These are phyloP conservation scores for Hypoxylon lienhwacheense DNA, from an alignment of 495 filamentous ascomycete species.

Conservation along the genomic window DNA sequence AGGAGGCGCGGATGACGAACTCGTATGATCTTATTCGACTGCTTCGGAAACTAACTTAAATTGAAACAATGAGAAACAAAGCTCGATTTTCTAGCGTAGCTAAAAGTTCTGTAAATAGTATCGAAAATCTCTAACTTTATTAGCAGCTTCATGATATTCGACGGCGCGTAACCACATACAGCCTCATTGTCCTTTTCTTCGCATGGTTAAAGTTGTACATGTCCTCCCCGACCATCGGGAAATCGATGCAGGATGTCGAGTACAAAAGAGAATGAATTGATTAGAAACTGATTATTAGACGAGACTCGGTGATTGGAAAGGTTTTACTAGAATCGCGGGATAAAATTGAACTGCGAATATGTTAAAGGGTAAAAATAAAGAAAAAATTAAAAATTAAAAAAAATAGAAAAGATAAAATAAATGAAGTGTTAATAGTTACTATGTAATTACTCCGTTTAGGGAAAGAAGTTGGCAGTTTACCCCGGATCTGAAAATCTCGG, in stretches of 20 bases:
- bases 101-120: not conserved
- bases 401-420: not conserved
- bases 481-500: constrained; percentile 31
- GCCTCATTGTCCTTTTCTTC: constrained; percentile 17
- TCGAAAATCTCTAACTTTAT: not conserved
- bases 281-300: not conserved
- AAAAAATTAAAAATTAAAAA: not conserved
- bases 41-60: no score
- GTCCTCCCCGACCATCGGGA: constrained; percentile 6
- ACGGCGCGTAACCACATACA: constrained; percentile 15
- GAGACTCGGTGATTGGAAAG: not conserved
- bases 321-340: not conserved
- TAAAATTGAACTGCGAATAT: no score
- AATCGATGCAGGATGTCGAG: constrained; percentile 13
- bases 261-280: not conserved
- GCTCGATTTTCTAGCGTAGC: not conserved
- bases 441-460: not conserved
- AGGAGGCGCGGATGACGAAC: no score
- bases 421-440: not conserved
- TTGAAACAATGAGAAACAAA: no score
- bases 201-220: constrained; percentile 17
- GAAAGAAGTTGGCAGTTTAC: constrained; percentile 6
- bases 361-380: not conserved
- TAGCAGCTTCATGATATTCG: constrained; percentile 1
- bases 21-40: no score